These are phyloP conservation scores for Penium margaritaceum DNA, from an alignment of 139 green algal genomes.

Conservation along the genomic window DNA sequence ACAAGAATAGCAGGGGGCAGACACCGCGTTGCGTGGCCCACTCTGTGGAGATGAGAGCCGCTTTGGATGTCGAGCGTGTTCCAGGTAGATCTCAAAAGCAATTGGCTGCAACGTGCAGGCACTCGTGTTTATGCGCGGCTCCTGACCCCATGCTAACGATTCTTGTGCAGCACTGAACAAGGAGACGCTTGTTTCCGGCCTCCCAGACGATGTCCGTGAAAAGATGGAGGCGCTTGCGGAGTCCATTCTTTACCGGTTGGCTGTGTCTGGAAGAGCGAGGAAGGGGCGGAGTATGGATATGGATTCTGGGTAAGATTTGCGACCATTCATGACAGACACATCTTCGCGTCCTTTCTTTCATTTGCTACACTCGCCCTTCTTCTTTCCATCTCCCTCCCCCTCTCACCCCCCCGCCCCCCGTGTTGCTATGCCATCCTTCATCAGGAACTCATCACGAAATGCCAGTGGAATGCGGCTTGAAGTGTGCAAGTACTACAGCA, in stretches of 20 bases:
- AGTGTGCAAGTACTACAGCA: constrained; percentile 24
- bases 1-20: constrained; percentile 2
- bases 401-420: neutral
- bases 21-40: too few species aligned
- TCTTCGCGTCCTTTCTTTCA: neutral
- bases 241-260: too few species aligned
- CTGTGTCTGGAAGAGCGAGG: too few species aligned
- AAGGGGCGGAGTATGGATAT: too few species aligned
- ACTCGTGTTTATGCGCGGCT: neutral
- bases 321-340: neutral
- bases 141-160: neutral
- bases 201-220: too few species aligned
- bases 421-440: neutral
- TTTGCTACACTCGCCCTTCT: neutral
- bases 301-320: too few species aligned
- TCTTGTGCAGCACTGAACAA: constrained; percentile 11
- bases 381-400: too few species aligned
- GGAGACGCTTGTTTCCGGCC: too few species aligned
- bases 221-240: too few species aligned
- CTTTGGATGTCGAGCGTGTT: neutral
- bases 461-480: too few species aligned
- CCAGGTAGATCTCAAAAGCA: neutral
- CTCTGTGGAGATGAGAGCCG: neutral
- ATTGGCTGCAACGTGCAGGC: neutral
- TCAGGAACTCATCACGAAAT: too few species aligned